A percentile compares a stretch with the other conserved stretches of the same genome.
phyloP scores from a whole-genome alignment of 108 stramenopile species.

The Cyclotella sp. region DNA sequence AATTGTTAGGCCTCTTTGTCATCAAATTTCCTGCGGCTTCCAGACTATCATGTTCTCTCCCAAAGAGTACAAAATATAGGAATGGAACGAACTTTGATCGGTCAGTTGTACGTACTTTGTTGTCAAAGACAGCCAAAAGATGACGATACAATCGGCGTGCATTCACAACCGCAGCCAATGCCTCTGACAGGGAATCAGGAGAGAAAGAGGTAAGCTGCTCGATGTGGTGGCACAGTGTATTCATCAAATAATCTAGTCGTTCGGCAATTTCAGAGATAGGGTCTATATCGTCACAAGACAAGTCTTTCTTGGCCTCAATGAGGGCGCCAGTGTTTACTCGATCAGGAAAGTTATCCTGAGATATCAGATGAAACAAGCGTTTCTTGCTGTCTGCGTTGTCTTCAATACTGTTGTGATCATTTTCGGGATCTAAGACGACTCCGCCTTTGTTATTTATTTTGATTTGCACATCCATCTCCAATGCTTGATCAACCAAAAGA shows the following conservation, averaged over 20 bases:
- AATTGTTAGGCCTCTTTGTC: slow-evolving; percentile 29
- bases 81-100: slow-evolving; percentile 98
- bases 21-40: slow-evolving; percentile 48
- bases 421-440: slow-evolving; percentile 71
- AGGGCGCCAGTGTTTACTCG: no score
- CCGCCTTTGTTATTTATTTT: slow-evolving; percentile 89
- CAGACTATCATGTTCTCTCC: slow-evolving; percentile 63
- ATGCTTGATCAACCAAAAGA: slow-evolving; percentile 83
- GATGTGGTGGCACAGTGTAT: slow-evolving; percentile 39
- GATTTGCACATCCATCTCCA: slow-evolving; percentile 98
- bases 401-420: slow-evolving; percentile 24
- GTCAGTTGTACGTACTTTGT: slow-evolving; percentile 87
- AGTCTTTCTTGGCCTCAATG: neutral
- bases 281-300: slow-evolving; percentile 21
- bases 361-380: slow-evolving; percentile 39
- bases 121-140: slow-evolving; percentile 71
- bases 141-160: slow-evolving; percentile 52
- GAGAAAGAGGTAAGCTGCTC: slow-evolving; percentile 32
- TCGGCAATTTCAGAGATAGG: slow-evolving; percentile 48
- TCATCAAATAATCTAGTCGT: slow-evolving; percentile 51
- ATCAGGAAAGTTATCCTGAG: slow-evolving; percentile 10
- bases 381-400: slow-evolving; percentile 18
- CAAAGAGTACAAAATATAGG: slow-evolving; percentile 86
- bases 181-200: slow-evolving; percentile 35
- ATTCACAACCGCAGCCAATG: slow-evolving; percentile 44